These are phyloP conservation scores for Hyphopichia homilentoma DNA, from an alignment of 805 yeast genomes.

Conservation along the genomic window DNA sequence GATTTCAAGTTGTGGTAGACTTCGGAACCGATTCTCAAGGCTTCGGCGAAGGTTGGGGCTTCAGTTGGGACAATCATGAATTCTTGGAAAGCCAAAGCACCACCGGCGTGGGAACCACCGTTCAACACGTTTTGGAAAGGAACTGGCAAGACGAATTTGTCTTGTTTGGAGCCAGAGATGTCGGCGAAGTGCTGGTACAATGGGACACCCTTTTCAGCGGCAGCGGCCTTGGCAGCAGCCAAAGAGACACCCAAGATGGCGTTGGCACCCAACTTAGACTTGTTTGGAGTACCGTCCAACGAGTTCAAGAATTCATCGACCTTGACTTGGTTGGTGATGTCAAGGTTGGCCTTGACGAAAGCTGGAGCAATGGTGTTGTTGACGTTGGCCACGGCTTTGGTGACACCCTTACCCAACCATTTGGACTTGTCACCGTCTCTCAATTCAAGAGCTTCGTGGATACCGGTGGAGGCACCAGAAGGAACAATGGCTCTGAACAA, in stretches of 20 bases:
- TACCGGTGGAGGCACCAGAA: constrained; percentile 99
- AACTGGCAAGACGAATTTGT: constrained; percentile 93
- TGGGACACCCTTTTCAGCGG: constrained; percentile 92
- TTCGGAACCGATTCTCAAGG: constrained; percentile 94
- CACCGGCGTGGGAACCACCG: constrained; percentile 99
- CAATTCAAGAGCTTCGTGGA: constrained; percentile 97
- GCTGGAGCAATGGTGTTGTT: constrained; percentile 95
- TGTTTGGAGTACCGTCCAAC: constrained; percentile 97
- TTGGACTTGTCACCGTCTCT: constrained; percentile 97
- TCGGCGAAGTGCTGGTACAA: constrained; percentile 89
- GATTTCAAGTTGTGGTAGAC: constrained; percentile 96
- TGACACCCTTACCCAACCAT: constrained; percentile 99
- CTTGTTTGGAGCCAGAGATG: constrained; percentile 65
- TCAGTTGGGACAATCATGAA: constrained; percentile 98
- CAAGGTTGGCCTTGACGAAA: constrained; percentile 71
- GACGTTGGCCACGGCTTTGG: constrained; percentile 95
- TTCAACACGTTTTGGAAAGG: constrained; percentile 98
- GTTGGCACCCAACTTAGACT: constrained; percentile 96
- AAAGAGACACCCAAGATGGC: constrained; percentile 97
- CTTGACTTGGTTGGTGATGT: constrained; percentile 81
- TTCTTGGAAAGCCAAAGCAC: constrained; percentile 98
- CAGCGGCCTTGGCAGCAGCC: constrained; percentile 97
- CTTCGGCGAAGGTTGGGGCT: constrained; percentile 89
- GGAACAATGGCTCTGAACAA: constrained; percentile 96
- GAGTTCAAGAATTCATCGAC: constrained; percentile 80